Conservation (phyloP, 228 moss, liverwort and hornwort species). For the Sphagnum magellanicum region DNA sequence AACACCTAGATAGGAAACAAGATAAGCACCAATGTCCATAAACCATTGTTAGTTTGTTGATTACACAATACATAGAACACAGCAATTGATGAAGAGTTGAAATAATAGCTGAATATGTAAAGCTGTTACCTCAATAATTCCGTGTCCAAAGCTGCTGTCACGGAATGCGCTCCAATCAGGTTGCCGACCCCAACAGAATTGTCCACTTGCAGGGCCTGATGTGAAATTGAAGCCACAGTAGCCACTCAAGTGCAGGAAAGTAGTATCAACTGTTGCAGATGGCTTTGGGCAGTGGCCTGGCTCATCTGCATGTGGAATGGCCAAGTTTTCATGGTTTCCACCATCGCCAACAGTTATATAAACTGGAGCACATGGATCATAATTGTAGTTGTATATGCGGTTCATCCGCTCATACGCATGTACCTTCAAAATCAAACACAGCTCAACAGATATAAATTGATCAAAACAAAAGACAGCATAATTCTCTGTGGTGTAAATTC, state of each 20-base stretch:
- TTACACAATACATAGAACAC: too few species aligned
- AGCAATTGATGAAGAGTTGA: too few species aligned
- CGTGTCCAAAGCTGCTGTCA: slow-evolving; percentile 94
- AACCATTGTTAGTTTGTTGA: too few species aligned
- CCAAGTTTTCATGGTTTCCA: slow-evolving; percentile 77
- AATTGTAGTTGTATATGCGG: slow-evolving; percentile 67
- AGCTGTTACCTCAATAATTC: slow-evolving; percentile 70
- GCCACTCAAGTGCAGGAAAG: slow-evolving; percentile 38
- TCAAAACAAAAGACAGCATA: too few species aligned
- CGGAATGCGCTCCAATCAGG: slow-evolving; percentile 89
- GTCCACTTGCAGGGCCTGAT: slow-evolving; percentile 57
- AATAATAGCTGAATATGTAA: background rate
- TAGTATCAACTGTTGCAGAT: slow-evolving; percentile 6
- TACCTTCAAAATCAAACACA: slow-evolving; percentile 30
- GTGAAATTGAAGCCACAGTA: slow-evolving; percentile 84
- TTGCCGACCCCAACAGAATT: slow-evolving; percentile 84
- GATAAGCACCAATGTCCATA: too few species aligned
- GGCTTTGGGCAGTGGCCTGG: slow-evolving; percentile 39
- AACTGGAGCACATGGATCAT: slow-evolving; percentile 74
- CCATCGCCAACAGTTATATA: slow-evolving; percentile 86
- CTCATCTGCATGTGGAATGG: slow-evolving; percentile 60
- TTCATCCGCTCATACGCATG: slow-evolving; percentile 97
- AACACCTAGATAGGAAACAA: too few species aligned
- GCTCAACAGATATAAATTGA: background rate
- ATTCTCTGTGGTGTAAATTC: too few species aligned